Evolutionary conservation across 164 flowering plant genomes (phyloP).

Genomic region (Vitis vinifera): DNA sequence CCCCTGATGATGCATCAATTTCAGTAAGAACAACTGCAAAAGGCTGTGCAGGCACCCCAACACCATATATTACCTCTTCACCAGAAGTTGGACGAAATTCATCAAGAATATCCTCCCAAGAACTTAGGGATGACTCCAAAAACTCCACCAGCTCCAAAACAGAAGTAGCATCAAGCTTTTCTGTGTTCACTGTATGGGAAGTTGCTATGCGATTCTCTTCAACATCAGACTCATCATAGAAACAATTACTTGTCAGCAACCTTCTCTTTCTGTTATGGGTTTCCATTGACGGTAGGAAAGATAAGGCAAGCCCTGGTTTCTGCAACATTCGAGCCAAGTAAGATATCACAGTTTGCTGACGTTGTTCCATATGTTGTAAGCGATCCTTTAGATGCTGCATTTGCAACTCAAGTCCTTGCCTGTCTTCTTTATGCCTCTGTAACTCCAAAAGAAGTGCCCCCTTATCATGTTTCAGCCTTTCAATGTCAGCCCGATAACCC

Average conservation of each 20-base stretch:
- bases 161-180: conserved; percentile 20
- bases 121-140: conserved; percentile 44
- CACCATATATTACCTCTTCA: background rate
- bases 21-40: conserved; percentile 10
- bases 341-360: conserved; percentile 38
- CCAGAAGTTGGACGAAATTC: conserved; percentile 20
- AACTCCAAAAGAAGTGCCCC: conserved; percentile 39
- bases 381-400: conserved; percentile 35
- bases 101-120: conserved; percentile 48
- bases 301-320: conserved; percentile 36
- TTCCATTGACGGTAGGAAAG: conserved; percentile 25
- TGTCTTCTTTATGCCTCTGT: conserved; percentile 37
- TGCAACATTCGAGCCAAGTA: conserved; percentile 31
- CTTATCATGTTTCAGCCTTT: conserved; percentile 43
- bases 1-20: conserved; percentile 8
- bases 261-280: conserved; percentile 55
- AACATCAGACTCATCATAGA: conserved; percentile 23
- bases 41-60: conserved; percentile 3
- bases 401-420: conserved; percentile 30
- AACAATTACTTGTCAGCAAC: conserved; percentile 30
- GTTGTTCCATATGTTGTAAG: conserved; percentile 28
- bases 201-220: conserved; percentile 25
- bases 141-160: conserved; percentile 32
- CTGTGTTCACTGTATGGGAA: conserved; percentile 22
- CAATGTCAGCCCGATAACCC: conserved; percentile 40